phyloP scores from a whole-genome alignment of 2,329 filamentous ascomycete species.

The Delphinella strobiligena region DNA sequence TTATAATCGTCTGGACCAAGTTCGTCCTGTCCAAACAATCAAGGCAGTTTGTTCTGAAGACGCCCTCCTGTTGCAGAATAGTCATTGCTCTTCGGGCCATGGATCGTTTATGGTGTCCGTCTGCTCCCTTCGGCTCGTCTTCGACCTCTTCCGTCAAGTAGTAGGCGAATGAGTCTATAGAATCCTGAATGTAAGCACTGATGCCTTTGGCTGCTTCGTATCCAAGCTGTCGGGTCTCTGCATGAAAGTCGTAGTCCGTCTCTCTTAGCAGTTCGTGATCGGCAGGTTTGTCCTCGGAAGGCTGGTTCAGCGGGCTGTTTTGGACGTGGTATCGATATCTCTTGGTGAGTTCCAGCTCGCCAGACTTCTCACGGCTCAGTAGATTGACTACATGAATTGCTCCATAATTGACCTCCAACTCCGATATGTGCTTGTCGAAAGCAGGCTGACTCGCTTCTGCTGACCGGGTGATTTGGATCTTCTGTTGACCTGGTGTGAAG shows the following conservation, averaged over 20 bases:
- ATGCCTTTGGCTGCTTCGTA: conserved; percentile 89
- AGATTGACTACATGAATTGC: conserved; percentile 88
- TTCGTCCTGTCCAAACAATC: conserved; percentile 96
- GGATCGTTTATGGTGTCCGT: conserved; percentile 29
- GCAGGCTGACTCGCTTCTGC: conserved; percentile 84
- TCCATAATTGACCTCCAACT: conserved; percentile 76
- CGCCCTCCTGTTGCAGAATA: conserved; percentile 83
- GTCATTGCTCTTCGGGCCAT: conserved; percentile 41
- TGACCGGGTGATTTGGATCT: conserved; percentile 82
- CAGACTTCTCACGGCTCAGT: conserved; percentile 77
- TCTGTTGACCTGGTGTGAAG: conserved; percentile 82
- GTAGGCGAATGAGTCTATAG: conserved; percentile 83
- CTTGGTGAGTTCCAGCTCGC: conserved; percentile 71
- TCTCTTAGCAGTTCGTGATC: conserved; percentile 66
- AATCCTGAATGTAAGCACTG: conserved; percentile 61
- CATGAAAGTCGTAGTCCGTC: conserved; percentile 94
- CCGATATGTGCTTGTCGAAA: conserved; percentile 88
- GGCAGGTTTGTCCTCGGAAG: conserved; percentile 27
- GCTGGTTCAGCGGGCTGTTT: conserved; percentile 56
- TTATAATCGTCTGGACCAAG: conserved; percentile 89
- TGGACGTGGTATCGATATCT: conserved; percentile 68
- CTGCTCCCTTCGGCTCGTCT: conserved; percentile 30
- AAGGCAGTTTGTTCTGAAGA: conserved; percentile 90
- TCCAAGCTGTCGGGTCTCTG: conserved; percentile 78
- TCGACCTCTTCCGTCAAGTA: conserved; percentile 67